phyloP scores from a whole-genome alignment of 78 protist genomes.

The Andalucia godoyi region DNA sequence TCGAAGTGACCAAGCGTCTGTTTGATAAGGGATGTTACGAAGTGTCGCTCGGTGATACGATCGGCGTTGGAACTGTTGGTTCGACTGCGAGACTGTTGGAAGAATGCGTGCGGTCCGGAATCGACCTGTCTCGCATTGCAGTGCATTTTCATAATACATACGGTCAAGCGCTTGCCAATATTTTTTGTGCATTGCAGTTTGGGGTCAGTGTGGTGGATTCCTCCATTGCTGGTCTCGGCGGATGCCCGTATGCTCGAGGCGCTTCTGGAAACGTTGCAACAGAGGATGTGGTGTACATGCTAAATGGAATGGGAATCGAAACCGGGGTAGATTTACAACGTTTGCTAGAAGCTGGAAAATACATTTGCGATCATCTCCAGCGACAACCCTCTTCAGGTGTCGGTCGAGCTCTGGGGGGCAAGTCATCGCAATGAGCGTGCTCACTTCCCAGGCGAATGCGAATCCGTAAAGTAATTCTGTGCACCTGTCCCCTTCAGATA shows the following conservation, averaged over 20 bases:
- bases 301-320: conserved; percentile 66
- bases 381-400: too few species aligned
- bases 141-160: conserved; percentile 89
- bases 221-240: conserved; percentile 82
- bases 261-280: conserved; percentile 88
- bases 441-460: too few species aligned
- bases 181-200: conserved; percentile 52
- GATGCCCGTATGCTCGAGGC: conserved; percentile 82
- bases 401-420: too few species aligned
- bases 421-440: too few species aligned
- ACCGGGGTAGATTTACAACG: conserved; percentile 14
- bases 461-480: too few species aligned
- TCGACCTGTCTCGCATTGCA: conserved; percentile 48
- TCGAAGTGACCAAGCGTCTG: conserved; percentile 38
- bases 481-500: too few species aligned
- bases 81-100: not conserved
- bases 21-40: conserved; percentile 82
- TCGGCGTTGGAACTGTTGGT: conserved; percentile 85
- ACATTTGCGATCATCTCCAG: not conserved
- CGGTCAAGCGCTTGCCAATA: conserved; percentile 85
- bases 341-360: conserved; percentile 12
- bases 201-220: conserved; percentile 62
- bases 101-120: conserved; percentile 20
- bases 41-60: conserved; percentile 85
- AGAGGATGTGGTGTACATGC: conserved; percentile 83